These are phyloP conservation scores for Fusarium sp. DNA, from an alignment of 2,329 filamentous ascomycete genomes.

Conservation along the genomic window DNA sequence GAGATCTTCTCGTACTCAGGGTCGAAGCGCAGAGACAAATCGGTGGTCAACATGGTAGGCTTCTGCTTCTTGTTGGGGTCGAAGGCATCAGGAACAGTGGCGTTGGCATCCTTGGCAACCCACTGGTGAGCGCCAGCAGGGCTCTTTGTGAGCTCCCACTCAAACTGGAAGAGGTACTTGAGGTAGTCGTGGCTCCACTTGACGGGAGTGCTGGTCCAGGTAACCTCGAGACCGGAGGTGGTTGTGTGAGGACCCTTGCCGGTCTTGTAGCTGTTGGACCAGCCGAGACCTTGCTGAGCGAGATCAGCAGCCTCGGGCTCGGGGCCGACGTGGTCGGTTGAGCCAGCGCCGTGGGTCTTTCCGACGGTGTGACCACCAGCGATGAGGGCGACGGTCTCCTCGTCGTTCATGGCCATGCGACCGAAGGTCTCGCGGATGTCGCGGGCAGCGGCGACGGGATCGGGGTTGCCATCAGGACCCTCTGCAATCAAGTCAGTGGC, in stretches of 20 bases:
- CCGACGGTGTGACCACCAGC: constrained; percentile 83
- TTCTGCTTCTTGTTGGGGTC: constrained; percentile 33
- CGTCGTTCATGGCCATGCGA: constrained; percentile 85
- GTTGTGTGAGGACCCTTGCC: constrained; percentile 77
- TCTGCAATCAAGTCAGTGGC: constrained; percentile 67
- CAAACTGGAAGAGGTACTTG: constrained; percentile 80
- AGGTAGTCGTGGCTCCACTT: constrained; percentile 77
- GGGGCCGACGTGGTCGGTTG: constrained; percentile 63
- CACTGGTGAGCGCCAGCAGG: constrained; percentile 82
- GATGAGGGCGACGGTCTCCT: constrained; percentile 83
- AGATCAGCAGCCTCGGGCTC: constrained; percentile 74
- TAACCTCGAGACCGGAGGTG: constrained; percentile 81
- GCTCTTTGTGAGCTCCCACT: constrained; percentile 80
- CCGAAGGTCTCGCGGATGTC: constrained; percentile 80
- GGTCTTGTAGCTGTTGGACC: constrained; percentile 70
- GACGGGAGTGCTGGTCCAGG: constrained; percentile 76
- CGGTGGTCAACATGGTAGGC: constrained; percentile 28
- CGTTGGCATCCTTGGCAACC: constrained; percentile 66
- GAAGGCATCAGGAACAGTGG: constrained; percentile 50
- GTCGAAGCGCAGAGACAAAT: constrained; percentile 74
- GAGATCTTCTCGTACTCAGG: constrained; percentile 82
- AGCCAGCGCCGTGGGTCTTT: constrained; percentile 73
- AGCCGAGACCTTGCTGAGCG: constrained; percentile 76
- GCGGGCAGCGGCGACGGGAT: constrained; percentile 72
- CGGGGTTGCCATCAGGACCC: constrained; percentile 76